Evolutionary conservation across 1,139 yeast genomes (phyloP).

Genomic region (Sugiyamaella novakii): DNA sequence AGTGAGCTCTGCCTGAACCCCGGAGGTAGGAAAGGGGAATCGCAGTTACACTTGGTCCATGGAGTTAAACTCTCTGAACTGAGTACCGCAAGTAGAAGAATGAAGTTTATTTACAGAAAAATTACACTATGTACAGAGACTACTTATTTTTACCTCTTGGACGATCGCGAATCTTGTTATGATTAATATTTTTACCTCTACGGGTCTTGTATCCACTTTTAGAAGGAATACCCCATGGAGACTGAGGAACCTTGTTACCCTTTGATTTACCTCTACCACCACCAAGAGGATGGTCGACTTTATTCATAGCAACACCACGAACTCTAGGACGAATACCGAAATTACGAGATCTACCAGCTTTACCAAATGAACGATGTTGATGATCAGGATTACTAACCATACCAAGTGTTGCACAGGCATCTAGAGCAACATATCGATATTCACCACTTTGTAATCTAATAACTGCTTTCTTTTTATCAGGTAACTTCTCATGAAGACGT

Average conservation of each 20-base stretch:
- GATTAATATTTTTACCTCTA: slow-evolving; percentile 81
- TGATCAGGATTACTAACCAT: slow-evolving; percentile 94
- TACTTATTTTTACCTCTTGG: slow-evolving; percentile 42
- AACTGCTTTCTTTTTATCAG: slow-evolving; percentile 70
- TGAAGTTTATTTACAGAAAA: slow-evolving; percentile 7
- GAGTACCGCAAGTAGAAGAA: not conserved
- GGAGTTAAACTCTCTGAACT: not conserved
- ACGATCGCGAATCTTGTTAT: slow-evolving; percentile 75
- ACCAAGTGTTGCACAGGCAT: slow-evolving; percentile 94
- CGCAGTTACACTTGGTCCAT: not conserved
- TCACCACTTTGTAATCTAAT: slow-evolving; percentile 89
- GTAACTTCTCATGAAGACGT: slow-evolving; percentile 77
- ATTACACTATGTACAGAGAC: slow-evolving; percentile 6
- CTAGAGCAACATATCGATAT: slow-evolving; percentile 81
- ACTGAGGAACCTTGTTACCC: slow-evolving; percentile 89
- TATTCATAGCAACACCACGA: slow-evolving; percentile 99
- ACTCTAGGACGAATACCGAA: slow-evolving; percentile 93
- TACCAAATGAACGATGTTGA: slow-evolving; percentile 87
- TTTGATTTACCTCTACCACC: slow-evolving; percentile 99
- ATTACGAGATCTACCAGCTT: slow-evolving; percentile 95
- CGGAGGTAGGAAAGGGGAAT: not conserved
- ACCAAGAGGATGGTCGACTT: slow-evolving; percentile 98
- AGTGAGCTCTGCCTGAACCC: not conserved
- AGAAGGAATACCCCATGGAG: slow-evolving; percentile 93
- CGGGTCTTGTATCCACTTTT: slow-evolving; percentile 95